Evolutionary conservation across 441 rosid genomes (phyloP), one percentile per base, ranked within the genome.

Genomic region (Syzygium syzygioides): DNA sequence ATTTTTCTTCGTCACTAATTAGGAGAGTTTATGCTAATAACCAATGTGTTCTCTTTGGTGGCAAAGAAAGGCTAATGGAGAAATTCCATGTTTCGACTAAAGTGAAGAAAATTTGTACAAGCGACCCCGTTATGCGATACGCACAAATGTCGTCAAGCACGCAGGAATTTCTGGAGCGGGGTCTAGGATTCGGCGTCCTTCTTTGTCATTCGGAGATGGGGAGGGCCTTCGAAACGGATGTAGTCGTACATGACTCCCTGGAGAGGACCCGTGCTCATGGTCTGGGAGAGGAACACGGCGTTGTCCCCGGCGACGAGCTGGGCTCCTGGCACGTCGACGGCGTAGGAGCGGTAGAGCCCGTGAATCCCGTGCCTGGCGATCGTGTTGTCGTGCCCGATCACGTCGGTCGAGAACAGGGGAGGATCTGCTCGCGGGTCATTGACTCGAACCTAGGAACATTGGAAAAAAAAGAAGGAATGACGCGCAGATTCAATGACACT

Each of bases 391-490:
- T 32, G 83, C n/a, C 88, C 60, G 87, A 90, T 89, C 71, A 64
- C 86, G 25, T 94, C 95, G 0, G 93, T 96, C 28, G 96, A 90
- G 76, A 96, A 95, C 79, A 94, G 45, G 32, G 98, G 92, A 37
- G 92, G 91, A 23, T 86, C 79, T 50, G 79, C 86, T 6, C 86
- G 87, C 1, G 88, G 85, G 87, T 91, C 90, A 18, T 96, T 95
- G 34, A 86, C 55, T 86, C 60, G 57, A 18, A 86, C 62, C 48
- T n/a, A 19, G 8, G 14, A 19, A 50, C 12, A 48, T 86, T 11
- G 68, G 20, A n/a, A 66, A 25, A 50, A 52, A 50, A 80, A n/a
- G n/a, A 12, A 55, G 34, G 34, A 88, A 89, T 5, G 17, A 37
- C n/a, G 52, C 50, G 1, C 9, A 17, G 52, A 37, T 23, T 37